Evolutionary conservation across 2,329 filamentous ascomycete genomes (phyloP), one percentile per base, ranked within the genome.

Genomic region (Monilinia vaccinii-corymbosi): DNA sequence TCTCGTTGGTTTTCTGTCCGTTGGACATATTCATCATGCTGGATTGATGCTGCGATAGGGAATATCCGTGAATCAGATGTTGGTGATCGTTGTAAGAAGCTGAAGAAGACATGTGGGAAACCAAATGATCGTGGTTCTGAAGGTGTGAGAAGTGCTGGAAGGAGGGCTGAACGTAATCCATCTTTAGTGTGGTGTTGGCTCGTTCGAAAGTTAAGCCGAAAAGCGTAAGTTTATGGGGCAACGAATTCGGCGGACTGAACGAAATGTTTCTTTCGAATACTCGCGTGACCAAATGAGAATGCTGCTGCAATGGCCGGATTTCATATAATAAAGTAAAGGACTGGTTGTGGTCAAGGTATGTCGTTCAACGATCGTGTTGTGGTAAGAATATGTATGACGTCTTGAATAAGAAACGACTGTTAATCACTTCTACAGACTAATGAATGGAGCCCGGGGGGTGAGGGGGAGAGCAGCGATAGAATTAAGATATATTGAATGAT

Each of bases 1-100:
- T 71, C 53, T 71, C 70, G 38, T 66, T 69, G n/a, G 62, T 66
- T 61, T 66, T 68, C 6, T 63, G 34, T 25, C 44, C 45, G 38
- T 61, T 61, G 11, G 69, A 62, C 57, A 69, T 63, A 13, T 59
- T 50, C 51, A 69, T 67, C 60, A 69, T 65, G 9, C 62, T 80
- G 76, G 58, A 74, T 23, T 60, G 57, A 49, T 66, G 66, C 6
- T 65, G 66, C 2, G 60, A 46, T 42, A 63, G 49, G 32, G 58
- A 56, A 63, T 67, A 60, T 58, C 58, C 61, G 46, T 65, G 62
- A 34, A 66, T 56, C 49, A 65, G 61, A 32, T 58, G 45, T 16
- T 64, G 65, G 23, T 66, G 64, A 18, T 60, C 55, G 25, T 67
- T 64, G 9, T 47, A 52, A 28, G 65, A 66, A 18, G 40, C 51